Base-by-base conservation (phyloP, 306 rosid species). In the Argentina anserina region DNA sequence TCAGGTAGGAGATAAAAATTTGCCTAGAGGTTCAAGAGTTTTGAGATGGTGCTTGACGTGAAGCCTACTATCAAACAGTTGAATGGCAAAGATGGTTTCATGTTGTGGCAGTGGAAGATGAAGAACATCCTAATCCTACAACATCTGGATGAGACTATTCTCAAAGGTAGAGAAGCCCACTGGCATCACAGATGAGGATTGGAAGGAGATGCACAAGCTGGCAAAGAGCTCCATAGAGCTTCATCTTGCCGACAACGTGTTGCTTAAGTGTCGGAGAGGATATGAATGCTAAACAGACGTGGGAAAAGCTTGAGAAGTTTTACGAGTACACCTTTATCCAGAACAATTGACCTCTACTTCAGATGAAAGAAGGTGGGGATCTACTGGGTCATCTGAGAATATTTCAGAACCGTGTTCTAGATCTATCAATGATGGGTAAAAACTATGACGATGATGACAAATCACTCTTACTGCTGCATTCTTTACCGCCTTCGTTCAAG, bases 341-440 rank as follows among this genome's bases (percentile, higher is more conserved):
- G 9, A 29, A 59, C 3, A 29, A 18, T 7, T 34, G 25, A 33
- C 33, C 67, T 15, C 26, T 33, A 9, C 67, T 61, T 61, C 25
- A 34, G 42, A 18, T 61, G 67, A 43, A 34, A 61, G 67, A 60
- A 31, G 23, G 66, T 61, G 66, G 42, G 20, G 66, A 61, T 18
- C 42, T 61, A 7, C 21, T 2, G 39, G 63, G 12, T 13, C 63
- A 56, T 25, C 36, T 59, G 40, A 26, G 12, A 6, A 31, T 6
- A 15, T 7, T 59, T 59, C 65, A 26, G 21, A 59, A 29, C 18
- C 29, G 65, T 59, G 40, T 59, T 6, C 3, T 3, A 6, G n/a
- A 59, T 14, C 1, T 59, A 59, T 15, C n/a, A 25, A 11, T 59
- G 17, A 31, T 33, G 42, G 67, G 15, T 31, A 15, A 3, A 6